Base-by-base conservation (phyloP, 2,329 filamentous ascomycete species). In the Trichoderma afroharzianum region DNA sequence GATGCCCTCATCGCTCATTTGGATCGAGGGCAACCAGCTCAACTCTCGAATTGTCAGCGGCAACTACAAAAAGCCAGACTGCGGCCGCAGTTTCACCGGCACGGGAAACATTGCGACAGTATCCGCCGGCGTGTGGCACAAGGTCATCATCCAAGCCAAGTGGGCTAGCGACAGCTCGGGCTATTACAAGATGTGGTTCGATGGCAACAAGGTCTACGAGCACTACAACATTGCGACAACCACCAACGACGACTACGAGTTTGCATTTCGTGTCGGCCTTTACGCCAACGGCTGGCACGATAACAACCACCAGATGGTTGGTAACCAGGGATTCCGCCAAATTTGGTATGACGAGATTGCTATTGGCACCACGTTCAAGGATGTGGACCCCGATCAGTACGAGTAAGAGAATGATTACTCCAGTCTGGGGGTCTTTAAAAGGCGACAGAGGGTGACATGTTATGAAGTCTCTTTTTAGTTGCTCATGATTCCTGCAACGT, bases 261-360 rank as follows among this genome's bases (percentile, higher is more conserved):
- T 86, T 74, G 78, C 83, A 75, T 86, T 85, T 76, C 77, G 81
- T 6, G 81, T 86, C 6, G 85, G 85, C 0, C 76, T 86, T 28
- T 86, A 87, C 75, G 84, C 68, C 15, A 70, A 70, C 21, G 58
- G 68, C 21, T 70, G 68, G 68, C 77, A 84, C 69, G 84, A 86
- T 72, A 77, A 83, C 55, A 77, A 77, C 0, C 74, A 77, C 0
- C 74, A 77, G 14, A 79, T 82, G 76, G 78, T 79, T 66, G 83
- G 83, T 0, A 80, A 74, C 11, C 84, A 86, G 78, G 74, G 76
- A 0, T 82, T 81, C 21, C 79, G 85, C 6, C 80, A 85, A 76
- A 76, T 86, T 15, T 87, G 84, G 83, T 85, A 82, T 72, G 85
- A 87, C 73, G 81, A 85, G 78, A 81, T 87, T 73, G 80, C 82